Evolutionary conservation across 1,284 basidiomycete species (phyloP), one percentile per base, ranked within the genome.

Genomic region (Malassezia japonica): DNA sequence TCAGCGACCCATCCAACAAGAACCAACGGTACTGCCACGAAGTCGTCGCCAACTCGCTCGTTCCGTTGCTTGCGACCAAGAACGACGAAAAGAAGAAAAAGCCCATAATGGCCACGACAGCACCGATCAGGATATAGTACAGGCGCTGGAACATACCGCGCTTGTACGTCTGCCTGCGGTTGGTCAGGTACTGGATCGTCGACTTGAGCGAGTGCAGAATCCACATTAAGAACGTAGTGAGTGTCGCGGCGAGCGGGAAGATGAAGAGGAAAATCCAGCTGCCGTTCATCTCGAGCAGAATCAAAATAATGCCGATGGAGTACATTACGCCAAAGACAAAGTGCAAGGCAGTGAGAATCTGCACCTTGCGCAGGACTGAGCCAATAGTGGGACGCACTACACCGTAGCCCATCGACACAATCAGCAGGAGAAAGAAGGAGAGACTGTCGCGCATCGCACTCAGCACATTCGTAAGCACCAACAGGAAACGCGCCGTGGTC

Each of bases 21-120:
- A 90, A 88, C 94, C 94, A 99, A 44, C 91, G 82, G 46, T 82
- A 81, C 59, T 80, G 81, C 92, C 92, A 98, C n/a, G 87, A 86
- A 57, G 84, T 83, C 1, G 91, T 86, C 6, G 87, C 85, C 68
- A 92, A 96, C 69, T 92, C 86, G 80, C 94, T 87, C 0, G 46
- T 35, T 16, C 33, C 21, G 25, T 16, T 48, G 27, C 35, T 48
- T 21, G 34, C 21, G 16, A 54, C 25, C 13, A 48, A 8, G 9
- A 37, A 31, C 5, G 42, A 34, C 4, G 47, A 21, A 6, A 46
- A 33, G 20, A 47, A 45, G n/a, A 50, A 29, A 15, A 33, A 44
- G 20, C 42, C 31, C 43, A 80, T 80, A 54, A 98, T 86, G 42
- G 89, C 81, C 42, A 89, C 74, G 4, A 92, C 86, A 0, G 88